Base-by-base conservation (phyloP, 345 rosid species). In the Rubroshorea leprosula region DNA sequence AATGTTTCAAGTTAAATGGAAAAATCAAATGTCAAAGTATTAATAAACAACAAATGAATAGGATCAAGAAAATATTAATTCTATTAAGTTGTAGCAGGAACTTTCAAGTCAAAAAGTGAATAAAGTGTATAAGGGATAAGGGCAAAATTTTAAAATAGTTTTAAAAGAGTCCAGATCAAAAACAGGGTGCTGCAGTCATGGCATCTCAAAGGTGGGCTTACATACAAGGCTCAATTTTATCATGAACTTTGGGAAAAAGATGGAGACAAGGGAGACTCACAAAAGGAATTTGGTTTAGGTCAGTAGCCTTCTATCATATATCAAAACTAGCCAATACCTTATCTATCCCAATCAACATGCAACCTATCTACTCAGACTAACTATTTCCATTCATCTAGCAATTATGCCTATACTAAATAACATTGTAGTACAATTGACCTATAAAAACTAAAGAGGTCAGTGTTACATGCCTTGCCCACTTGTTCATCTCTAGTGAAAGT, bases 341-440 rank as follows among this genome's bases (percentile, higher is more conserved):
- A 19, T 19, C 52, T 29, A 53, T 25, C 25, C 16, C 0, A 8
- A 39, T 29, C 5, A 24, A 41, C n/a, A 31, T 6, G 23, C 3
- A 8, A 56, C 38, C 18, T 38, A 21, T 24, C 14, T 47, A 19
- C 7, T 48, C 57, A 67, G 39, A 57, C 44, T 39, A 57, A 51
- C 7, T 11, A 22, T 23, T 15, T 11, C 13, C 22, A 1, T 24
- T 21, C 55, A 12, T 44, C 43, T 41, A 9, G 51, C 16, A 16
- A 31, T 16, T 39, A 23, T 18, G 15, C 16, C 21, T 16, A 19
- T n/a, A 50, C 52, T 26, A 21, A 13, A 21, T 19, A 10, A 50
- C 43, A 51, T 53, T 11, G 47, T 19, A 13, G 27, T 52, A 35
- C 12, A 31, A 51, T 52, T 44, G 54, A 47, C 25, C 3, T 19